Base-by-base conservation (phyloP, 176 grass and related monocot genomes). In the Aegilops bicornis region DNA sequence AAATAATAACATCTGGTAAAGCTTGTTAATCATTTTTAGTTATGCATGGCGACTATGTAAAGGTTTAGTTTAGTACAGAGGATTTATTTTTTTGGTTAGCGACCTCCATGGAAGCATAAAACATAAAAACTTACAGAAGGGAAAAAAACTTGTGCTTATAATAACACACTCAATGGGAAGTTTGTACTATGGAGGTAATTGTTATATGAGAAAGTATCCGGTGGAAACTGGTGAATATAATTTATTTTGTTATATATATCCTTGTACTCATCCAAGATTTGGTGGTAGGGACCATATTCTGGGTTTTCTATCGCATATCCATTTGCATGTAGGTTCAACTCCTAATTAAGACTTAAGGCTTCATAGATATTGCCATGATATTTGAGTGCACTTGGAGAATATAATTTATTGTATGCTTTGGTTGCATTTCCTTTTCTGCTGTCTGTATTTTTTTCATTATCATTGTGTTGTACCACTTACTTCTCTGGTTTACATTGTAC, bases 401-500 rank as follows among this genome's bases (percentile, higher is more conserved):
- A 86, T 9, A 68, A 68, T 86, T 30, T 58, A 69, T 84, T 61
- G 12, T 36, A 17, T 76, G 39, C 22, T 86, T 69, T 78, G 10
- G 33, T 73, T 76, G 69, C 33, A 58, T 48, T 33, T 11, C 43
- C 40, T 86, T 23, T 70, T 58, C 3, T 35, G 45, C 9, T 64
- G 39, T n/a, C 27, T 79, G n/a, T 73, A 82, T 52, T 67, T 29
- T 73, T 73, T 22, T 5, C 20, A 48, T 43, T 47, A 73, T 78
- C 6, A 23, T 45, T 86, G 17, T 48, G 82, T 14, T 36, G 59
- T 85, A 74, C 75, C 19, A 86, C 74, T 88, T 78, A 48, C 59
- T 16, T 87, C 33, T 77, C 22, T 72, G 45, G 76, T 64, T 66
- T 91, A 54, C 77, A 77, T 82, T 63, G 17, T 70, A 78, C 7